Base-by-base conservation (phyloP, 2,329 filamentous ascomycete species). In the Epichloe festucae region DNA sequence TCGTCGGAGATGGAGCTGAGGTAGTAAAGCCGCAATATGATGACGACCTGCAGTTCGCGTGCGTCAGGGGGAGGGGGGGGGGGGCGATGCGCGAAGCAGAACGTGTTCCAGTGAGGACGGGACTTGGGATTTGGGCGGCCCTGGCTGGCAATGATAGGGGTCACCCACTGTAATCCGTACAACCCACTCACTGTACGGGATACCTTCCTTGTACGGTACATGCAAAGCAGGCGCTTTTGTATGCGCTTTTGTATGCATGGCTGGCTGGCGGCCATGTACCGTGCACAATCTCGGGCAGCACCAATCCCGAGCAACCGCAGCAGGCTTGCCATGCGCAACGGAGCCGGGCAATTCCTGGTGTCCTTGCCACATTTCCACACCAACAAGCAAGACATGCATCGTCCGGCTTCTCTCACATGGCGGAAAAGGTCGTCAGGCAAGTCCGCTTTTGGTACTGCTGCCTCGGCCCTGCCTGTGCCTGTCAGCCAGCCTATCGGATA, bases 401-500 rank as follows among this genome's bases (percentile, higher is more conserved):
- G 3, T 31, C 27, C 8, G 8, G 8, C 27, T 31, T 31, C 31
- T 50, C 48, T 50, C 48, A 50, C 48, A 50, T 50, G 48, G 41
- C 31, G 35, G 10, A 17, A 8, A 15, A 27, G 3, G 34, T 11
- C 17, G 31, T 19, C 7, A 3, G 12, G 27, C 15, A 36, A 38
- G 19, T n/a, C 39, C 12, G 31, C 27, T 23, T 11, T 31, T 31
- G 36, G 14, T 15, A 38, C 36, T 11, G 5, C 42, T 12, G 21
- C 19, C 11, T 44, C 10, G 19, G 11, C 41, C 42, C 21, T 21
- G 41, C 12, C 8, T 34, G 27, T 8, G 7, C 27, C 27, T 31
- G 7, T 3, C 27, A 31, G 27, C 7, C 45, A 40, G 50, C 50
- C 50, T 48, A 48, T 48, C 50, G 45, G 46, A 48, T 52, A 8